Conservation (phyloP, 805 yeast species). For the Starmerella ratchasimensis region DNA sequence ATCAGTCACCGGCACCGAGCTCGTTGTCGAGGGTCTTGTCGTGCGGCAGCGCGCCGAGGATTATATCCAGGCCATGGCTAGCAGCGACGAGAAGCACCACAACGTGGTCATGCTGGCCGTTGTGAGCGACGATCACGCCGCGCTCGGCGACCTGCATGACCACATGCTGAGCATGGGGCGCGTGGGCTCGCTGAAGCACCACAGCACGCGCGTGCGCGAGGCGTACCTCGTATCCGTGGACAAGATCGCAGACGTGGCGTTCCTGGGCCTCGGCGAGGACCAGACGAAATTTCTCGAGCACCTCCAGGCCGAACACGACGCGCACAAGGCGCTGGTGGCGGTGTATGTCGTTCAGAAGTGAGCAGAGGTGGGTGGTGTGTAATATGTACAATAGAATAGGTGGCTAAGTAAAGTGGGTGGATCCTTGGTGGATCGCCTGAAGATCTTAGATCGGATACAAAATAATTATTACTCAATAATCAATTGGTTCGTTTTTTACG, state of each 20-base stretch:
- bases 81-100: slow-evolving; percentile 24
- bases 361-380: too few relatives aligned
- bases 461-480: too few relatives aligned
- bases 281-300: slow-evolving; percentile 1
- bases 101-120: slow-evolving; percentile 42
- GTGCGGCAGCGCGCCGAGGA: slow-evolving; percentile 39
- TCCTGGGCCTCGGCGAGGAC: background rate
- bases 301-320: slow-evolving; percentile 3
- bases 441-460: too few relatives aligned
- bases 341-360: slow-evolving; percentile 1
- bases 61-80: slow-evolving; percentile 35
- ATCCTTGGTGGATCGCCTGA: too few relatives aligned
- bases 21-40: slow-evolving; percentile 52
- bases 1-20: slow-evolving; percentile 14
- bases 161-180: slow-evolving; percentile 36
- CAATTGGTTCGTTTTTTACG: too few relatives aligned
- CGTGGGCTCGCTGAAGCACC: slow-evolving; percentile 47
- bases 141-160: slow-evolving; percentile 27
- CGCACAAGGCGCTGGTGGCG: background rate
- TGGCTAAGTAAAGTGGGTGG: too few relatives aligned
- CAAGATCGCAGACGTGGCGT: background rate
- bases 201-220: slow-evolving; percentile 44
- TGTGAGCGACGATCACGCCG: slow-evolving; percentile 20
- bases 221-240: slow-evolving; percentile 40
- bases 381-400: too few relatives aligned